Base-by-base conservation (phyloP, 768 basidiomycete genomes). In the Boletus rex-veris region DNA sequence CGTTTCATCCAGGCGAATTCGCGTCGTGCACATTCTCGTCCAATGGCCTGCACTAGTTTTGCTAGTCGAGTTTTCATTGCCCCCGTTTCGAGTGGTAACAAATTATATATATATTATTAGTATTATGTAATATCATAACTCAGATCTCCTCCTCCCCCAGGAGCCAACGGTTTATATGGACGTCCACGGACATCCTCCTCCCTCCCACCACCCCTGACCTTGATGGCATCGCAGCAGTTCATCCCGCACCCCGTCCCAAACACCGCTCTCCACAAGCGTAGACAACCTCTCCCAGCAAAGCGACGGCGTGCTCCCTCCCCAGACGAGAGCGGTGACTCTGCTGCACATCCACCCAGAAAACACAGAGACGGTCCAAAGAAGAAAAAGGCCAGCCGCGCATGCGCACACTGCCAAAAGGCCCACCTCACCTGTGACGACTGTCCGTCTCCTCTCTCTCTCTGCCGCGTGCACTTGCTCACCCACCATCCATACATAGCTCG, bases 341-440 rank as follows among this genome's bases (percentile, higher is more conserved):
- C 76, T 43, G 66, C 68, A 19, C 69, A 74, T 33, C 71, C 63
- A 12, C 71, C 72, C 8, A 77, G 80, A 59, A 88, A 85, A 62
- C 75, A 76, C 68, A 80, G 83, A 67, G 86, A 89, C 50, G 84
- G 84, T 1, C 88, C 88, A 31, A 92, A 90, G 81, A 95, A 94
- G 82, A 95, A 94, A 80, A 94, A 95, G 72, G 92, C 93, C 0
- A 90, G 82, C 63, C 83, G 93, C 44, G 96, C 96, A 45, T 98
- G 96, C 68, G 87, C 90, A 58, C 90, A 92, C 62, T 98, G 96
- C 71, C 95, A 98, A 73, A 96, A 93, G 71, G 93, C 94, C 3
- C 96, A 98, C 72, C 76, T 98, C 60, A 98, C 96, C n/a, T 98
- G 96, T 70, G 95, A 98, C 70, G 96, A 98, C 66, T 85, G 96